A percentile compares a stretch with the other conserved stretches of the same genome.
Evolutionary conservation across 1,284 basidiomycete species (phyloP).

Genomic region (Thelephora terrestris): DNA sequence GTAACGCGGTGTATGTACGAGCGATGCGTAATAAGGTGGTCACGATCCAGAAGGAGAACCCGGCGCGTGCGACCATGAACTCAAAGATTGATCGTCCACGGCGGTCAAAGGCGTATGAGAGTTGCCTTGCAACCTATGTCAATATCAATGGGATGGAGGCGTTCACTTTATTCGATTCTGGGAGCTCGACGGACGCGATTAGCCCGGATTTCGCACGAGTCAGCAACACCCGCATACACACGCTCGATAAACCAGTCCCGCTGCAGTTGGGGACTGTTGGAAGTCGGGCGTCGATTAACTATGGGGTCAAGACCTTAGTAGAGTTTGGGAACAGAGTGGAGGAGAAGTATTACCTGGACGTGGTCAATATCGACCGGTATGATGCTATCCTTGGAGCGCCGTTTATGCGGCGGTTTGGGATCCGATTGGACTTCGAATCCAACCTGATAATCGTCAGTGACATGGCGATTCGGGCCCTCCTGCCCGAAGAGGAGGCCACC

Average conservation of each 20-base stretch:
- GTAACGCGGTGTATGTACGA: conserved; percentile 3
- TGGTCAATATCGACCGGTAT: conserved; percentile 23
- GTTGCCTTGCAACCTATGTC: no score
- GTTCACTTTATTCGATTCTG: no score
- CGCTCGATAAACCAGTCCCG: conserved; percentile 13
- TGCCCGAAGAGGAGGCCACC: conserved; percentile 2
- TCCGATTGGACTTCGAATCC: conserved; percentile 19
- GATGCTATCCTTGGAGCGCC: conserved; percentile 22
- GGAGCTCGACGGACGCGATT: no score
- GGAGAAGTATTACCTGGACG: conserved; percentile 15
- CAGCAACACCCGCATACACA: conserved; percentile 5
- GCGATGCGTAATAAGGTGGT: neutral
- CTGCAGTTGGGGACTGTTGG: conserved; percentile 18
- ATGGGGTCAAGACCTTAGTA: conserved; percentile 8
- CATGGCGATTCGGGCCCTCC: neutral
- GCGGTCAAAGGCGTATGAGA: no score
- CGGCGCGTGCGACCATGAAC: no score
- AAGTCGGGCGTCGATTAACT: conserved; percentile 16
- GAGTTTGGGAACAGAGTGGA: conserved; percentile 3
- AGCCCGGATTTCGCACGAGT: no score
- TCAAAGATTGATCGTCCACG: no score
- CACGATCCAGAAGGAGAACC: no score
- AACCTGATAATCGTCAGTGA: conserved; percentile 8
- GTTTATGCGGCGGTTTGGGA: conserved; percentile 16
- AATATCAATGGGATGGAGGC: no score